Base-by-base conservation (phyloP, 2,329 filamentous ascomycete genomes). In the Aspergillus brasiliensis region DNA sequence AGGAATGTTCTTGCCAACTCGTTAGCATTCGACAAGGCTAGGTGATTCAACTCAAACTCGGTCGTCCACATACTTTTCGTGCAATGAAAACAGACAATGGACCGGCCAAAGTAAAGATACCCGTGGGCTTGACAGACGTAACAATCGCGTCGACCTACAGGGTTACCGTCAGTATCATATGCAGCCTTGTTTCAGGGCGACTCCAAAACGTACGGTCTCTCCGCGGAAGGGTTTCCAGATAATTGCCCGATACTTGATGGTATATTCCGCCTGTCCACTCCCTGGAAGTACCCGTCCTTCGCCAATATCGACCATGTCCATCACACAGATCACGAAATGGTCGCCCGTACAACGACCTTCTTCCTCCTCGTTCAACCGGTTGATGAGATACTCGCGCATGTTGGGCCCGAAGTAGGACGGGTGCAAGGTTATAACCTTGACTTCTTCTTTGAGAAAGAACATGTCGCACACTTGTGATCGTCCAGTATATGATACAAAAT, bases 371-470 rank as follows among this genome's bases (percentile, higher is more conserved):
- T 97, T 85, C 27, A 99, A 87, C 77, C 94, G 92, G 68, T 90
- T 89, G 54, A 91, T 94, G 42, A 99, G 91, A 70, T 96, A 88
- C 68, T 96, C 90, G 70, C 94, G 89, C 83, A 97, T 96, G 74
- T 95, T 92, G 64, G 91, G 89, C 60, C 93, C 93, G 75, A 99
- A 98, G 81, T 96, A 99, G 11, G 94, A 98, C 27, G 95, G 95
- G 75, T 99, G 95, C 72, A 99, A 86, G 69, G 92, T 93, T 71
- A 98, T 93, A 73, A 91, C 90, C 75, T 94, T 92, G 81, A 97
- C 92, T 78, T 98, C 89, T 75, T 97, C 94, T 80, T 97, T 92
- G 66, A 99, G 91, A 82, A 99, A 99, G 80, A 98, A 99, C 95
- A 99, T 99, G 69, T 65, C 80, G 78, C 34, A 27, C 17, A 19